A percentile compares a stretch with the other conserved stretches of the same genome.
Conservation (phyloP, 306 rosid species). For the Oemleria cerasiformis region DNA sequence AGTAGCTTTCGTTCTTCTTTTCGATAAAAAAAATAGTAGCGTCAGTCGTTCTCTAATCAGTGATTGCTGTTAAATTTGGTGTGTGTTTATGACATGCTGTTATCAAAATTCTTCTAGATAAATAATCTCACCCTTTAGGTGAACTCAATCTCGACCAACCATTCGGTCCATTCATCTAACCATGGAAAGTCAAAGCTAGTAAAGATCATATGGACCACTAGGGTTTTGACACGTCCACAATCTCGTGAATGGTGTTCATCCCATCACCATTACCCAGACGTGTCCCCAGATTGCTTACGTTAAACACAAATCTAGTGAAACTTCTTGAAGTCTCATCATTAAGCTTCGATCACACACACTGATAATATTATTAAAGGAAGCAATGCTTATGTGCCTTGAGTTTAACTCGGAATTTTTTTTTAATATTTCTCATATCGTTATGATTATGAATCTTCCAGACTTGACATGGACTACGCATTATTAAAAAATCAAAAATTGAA, state of each 20-base stretch:
- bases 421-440: no score
- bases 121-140: not conserved
- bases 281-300: constrained; percentile 21
- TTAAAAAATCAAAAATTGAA: not conserved
- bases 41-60: no score
- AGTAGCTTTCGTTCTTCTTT: no score
- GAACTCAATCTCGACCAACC: not conserved
- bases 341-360: not conserved
- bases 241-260: constrained; percentile 34
- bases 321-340: constrained; percentile 27
- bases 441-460: not conserved
- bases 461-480: constrained; percentile 8
- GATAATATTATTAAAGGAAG: no score
- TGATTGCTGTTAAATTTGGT: no score
- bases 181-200: constrained; percentile 6
- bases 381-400: no score
- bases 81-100: no score
- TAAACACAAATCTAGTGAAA: constrained; percentile 19
- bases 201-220: not conserved
- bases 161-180: no score
- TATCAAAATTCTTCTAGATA: not conserved
- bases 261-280: constrained; percentile 5
- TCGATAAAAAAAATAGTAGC: no score
- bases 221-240: constrained; percentile 13
- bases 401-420: no score